Conservation (phyloP, 2,329 filamentous ascomycete genomes). For the Colletotrichum tropicicola region DNA sequence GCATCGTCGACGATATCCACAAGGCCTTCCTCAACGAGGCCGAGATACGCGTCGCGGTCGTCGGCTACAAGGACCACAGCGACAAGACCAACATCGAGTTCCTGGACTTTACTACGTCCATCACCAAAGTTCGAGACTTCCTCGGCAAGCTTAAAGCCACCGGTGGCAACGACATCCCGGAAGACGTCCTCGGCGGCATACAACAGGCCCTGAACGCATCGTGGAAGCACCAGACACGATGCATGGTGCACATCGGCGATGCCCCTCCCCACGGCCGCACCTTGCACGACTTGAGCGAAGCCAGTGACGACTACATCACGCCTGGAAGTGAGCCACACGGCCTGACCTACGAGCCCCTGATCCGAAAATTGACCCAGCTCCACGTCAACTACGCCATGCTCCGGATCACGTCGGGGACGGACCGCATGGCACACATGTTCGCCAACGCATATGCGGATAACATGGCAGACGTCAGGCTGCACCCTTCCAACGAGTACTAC, state of each 20-base stretch:
- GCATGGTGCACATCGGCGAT: conserved; percentile 44
- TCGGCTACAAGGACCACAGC: conserved; percentile 46
- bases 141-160: conserved; percentile 31
- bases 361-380: conserved; percentile 35
- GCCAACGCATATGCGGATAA: conserved; percentile 33
- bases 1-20: conserved; percentile 43
- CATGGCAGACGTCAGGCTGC: conserved; percentile 35
- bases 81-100: conserved; percentile 34
- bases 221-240: conserved; percentile 44
- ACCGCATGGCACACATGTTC: conserved; percentile 40
- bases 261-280: conserved; percentile 40
- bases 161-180: conserved; percentile 42
- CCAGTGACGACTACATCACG: conserved; percentile 32
- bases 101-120: conserved; percentile 40
- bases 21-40: conserved; percentile 42
- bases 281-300: conserved; percentile 32
- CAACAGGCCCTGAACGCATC: conserved; percentile 39
- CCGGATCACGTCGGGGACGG: conserved; percentile 38
- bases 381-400: conserved; percentile 44
- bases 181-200: conserved; percentile 47
- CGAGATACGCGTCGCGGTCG: conserved; percentile 44
- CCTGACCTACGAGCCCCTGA: conserved; percentile 35
- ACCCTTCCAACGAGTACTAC: conserved; percentile 34
- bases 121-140: conserved; percentile 34
- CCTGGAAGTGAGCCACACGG: conserved; percentile 41